phyloP scores from a whole-genome alignment of 2,329 filamentous ascomycete species.

The Aspergillus carbonarius region DNA sequence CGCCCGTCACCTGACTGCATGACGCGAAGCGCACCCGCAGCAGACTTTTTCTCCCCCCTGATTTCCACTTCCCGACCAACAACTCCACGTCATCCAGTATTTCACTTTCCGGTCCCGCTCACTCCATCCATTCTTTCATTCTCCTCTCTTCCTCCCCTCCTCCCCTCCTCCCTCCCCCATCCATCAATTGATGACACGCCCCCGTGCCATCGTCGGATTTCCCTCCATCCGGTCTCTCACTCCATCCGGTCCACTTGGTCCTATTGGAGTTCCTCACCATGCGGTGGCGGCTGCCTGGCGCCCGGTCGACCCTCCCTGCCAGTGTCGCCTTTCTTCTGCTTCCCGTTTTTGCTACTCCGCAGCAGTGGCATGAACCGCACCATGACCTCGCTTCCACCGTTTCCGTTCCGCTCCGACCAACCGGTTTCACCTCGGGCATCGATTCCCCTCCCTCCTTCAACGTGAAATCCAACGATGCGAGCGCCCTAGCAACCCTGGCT shows the following conservation, averaged over 20 bases:
- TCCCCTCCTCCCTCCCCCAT: not conserved
- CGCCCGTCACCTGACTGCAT: too few relatives aligned
- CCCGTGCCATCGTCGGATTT: conserved; percentile 1
- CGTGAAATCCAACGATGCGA: conserved; percentile 65
- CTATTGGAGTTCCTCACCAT: conserved; percentile 50
- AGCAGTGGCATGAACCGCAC: conserved; percentile 53
- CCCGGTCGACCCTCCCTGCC: conserved; percentile 54
- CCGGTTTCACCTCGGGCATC: conserved; percentile 21
- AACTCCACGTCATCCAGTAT: too few relatives aligned
- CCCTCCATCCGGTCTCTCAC: not conserved
- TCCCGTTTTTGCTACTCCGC: conserved; percentile 63
- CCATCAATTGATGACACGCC: conserved; percentile 11
- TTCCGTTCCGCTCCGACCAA: conserved; percentile 28
- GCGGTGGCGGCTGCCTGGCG: conserved; percentile 65
- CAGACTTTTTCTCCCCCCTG: too few relatives aligned
- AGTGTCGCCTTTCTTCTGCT: conserved; percentile 60
- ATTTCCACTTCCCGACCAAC: too few relatives aligned
- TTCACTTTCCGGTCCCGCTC: too few relatives aligned
- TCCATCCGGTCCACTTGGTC: conserved; percentile 11
- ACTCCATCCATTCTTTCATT: too few relatives aligned
- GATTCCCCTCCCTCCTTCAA: conserved; percentile 26
- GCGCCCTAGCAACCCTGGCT: conserved; percentile 97
- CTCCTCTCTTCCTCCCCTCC: too few relatives aligned
- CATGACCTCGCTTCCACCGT: conserved; percentile 30
- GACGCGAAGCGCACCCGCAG: too few relatives aligned